A percentile compares a stretch with the other conserved stretches of the same genome.
Conservation (phyloP, 2,329 filamentous ascomycete genomes). For the Coleophoma eucalyptorum region DNA sequence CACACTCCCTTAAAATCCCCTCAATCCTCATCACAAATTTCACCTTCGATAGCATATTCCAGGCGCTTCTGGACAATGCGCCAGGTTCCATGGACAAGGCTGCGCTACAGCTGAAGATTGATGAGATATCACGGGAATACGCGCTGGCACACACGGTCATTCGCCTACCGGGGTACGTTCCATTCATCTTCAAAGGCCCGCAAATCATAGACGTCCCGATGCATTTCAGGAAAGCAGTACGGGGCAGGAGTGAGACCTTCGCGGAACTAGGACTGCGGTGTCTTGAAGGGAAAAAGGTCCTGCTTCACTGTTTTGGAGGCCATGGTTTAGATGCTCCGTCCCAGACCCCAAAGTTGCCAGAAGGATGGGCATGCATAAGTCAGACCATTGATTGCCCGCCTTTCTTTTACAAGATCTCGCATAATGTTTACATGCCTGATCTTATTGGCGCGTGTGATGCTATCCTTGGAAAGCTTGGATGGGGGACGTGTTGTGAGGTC, state of each 20-base stretch:
- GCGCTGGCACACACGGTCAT: slow-evolving; percentile 10
- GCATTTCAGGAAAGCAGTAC: slow-evolving; percentile 10
- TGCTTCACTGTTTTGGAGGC: slow-evolving; percentile 8
- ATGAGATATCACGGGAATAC: slow-evolving; percentile 9
- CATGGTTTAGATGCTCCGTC: slow-evolving; percentile 5
- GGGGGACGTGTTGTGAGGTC: slow-evolving; percentile 14
- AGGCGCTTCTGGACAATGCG: slow-evolving; percentile 6
- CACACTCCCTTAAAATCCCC: slow-evolving; percentile 5
- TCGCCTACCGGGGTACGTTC: slow-evolving; percentile 10
- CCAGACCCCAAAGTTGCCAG: slow-evolving; percentile 7
- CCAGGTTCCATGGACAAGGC: slow-evolving; percentile 3
- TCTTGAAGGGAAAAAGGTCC: slow-evolving; percentile 4
- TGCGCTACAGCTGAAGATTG: slow-evolving; percentile 3
- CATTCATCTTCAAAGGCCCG: slow-evolving; percentile 7
- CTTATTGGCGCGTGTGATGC: slow-evolving; percentile 12
- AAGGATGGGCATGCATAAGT: slow-evolving; percentile 12
- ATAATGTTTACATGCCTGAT: slow-evolving; percentile 13
- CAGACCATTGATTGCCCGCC: slow-evolving; percentile 12
- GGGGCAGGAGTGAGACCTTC: slow-evolving; percentile 4
- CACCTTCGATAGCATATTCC: slow-evolving; percentile 11
- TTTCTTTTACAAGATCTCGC: slow-evolving; percentile 10
- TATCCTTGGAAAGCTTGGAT: slow-evolving; percentile 12
- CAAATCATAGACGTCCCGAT: slow-evolving; percentile 9
- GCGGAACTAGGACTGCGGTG: slow-evolving; percentile 1
- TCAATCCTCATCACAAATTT: slow-evolving; percentile 11